Evolutionary conservation across 2,329 filamentous ascomycete genomes (phyloP).

Genomic region (Diaporthe vaccinii): DNA sequence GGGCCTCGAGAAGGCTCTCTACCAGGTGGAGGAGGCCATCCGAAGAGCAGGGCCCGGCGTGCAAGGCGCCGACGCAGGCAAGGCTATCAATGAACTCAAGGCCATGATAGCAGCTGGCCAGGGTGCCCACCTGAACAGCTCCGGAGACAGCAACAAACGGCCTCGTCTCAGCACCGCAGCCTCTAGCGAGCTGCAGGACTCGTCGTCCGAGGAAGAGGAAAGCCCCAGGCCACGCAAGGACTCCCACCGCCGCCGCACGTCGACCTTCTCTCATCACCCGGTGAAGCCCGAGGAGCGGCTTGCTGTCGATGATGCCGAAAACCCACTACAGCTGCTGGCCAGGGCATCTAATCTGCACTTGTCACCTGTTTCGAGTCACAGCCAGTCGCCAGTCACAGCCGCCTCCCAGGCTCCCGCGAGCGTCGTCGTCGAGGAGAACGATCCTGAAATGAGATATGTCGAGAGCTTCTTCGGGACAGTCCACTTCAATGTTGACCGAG

Average conservation of each 20-base stretch:
- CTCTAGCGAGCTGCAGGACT: conserved; percentile 49
- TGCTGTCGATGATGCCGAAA: conserved; percentile 80
- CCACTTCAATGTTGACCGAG: conserved; percentile 73
- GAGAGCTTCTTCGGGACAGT: conserved; percentile 77
- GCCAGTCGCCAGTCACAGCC: conserved; percentile 39
- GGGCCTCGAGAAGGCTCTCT: conserved; percentile 80
- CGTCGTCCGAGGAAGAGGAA: conserved; percentile 51
- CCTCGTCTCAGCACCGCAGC: conserved; percentile 44
- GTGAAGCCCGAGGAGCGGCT: conserved; percentile 63
- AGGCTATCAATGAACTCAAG: conserved; percentile 59
- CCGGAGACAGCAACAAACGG: conserved; percentile 40
- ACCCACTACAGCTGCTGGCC: conserved; percentile 79
- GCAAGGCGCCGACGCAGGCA: conserved; percentile 59
- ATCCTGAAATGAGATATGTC: conserved; percentile 60
- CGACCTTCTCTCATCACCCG: conserved; percentile 45
- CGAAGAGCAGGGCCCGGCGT: conserved; percentile 63
- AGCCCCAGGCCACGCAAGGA: conserved; percentile 43
- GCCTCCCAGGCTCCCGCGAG: conserved; percentile 41
- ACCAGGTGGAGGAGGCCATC: conserved; percentile 79
- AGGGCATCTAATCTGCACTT: conserved; percentile 77
- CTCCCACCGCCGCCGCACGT: conserved; percentile 39
- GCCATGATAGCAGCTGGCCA: conserved; percentile 53
- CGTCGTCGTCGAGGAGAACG: conserved; percentile 47
- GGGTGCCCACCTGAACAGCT: conserved; percentile 41
- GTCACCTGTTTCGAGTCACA: conserved; percentile 54